Base-by-base conservation (phyloP, 225 moss, liverwort and hornwort species). In the Polytrichum formosum region DNA sequence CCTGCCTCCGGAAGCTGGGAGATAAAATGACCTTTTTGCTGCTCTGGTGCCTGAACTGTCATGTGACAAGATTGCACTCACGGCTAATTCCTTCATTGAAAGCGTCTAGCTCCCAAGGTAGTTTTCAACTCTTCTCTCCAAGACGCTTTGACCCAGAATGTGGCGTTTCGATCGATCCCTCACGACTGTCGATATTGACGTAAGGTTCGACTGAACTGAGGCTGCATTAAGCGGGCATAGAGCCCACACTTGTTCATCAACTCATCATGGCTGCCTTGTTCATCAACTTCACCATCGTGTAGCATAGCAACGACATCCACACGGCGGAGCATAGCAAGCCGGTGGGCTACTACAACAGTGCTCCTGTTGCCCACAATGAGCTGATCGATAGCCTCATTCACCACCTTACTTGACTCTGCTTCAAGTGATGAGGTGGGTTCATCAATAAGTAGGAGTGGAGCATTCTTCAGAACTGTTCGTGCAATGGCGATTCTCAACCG, bases 251-350 rank as follows among this genome's bases (percentile, higher is more conserved):
- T 89, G 80, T 81, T 85, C 90, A 90, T 90, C 73, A 90, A 77
- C 56, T 84, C 90, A 63, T 90, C 90, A 74, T 90, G 90, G 72
- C 79, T 86, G 58, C 90, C 90, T 82, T 87, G 81, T 67, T 90
- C 90, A 75, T 87, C 90, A 78, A 90, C 84, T 69, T 90, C 83
- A 71, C 90, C 90, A 72, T 90, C 86, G 67, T 86, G 87, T 76
- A 90, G 22, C 78, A 90, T 80, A 28, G 90, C 90, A 55, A 90
- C 87, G 54, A 83, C 64, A 53, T 87, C 90, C 70, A 87, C 90
- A 54, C 87, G 81, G 25, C 90, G 83, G 58, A 90, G 86, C 84
- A 87, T 87, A 53, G 87, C 84, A 19, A 90, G 66, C 61, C 87
- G 81, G 74, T 90, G 90, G 35, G 90, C 84, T 63, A 90, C 79